A percentile compares a stretch with the other conserved stretches of the same genome.
Evolutionary conservation across 306 rosid species (phyloP).

Genomic region (Psophocarpus tetragonolobus): DNA sequence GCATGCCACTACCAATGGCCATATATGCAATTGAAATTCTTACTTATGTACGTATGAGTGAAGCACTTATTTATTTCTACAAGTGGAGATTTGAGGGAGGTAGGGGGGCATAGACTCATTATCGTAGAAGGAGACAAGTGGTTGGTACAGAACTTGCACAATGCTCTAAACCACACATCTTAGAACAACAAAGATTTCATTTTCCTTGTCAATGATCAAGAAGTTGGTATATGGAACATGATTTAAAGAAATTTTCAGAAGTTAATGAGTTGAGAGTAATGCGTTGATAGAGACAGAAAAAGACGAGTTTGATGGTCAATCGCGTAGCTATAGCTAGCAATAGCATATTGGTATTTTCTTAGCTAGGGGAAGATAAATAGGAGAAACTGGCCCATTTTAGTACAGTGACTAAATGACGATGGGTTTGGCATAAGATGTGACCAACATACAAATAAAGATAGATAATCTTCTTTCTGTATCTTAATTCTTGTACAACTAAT

Average conservation of each 20-base stretch:
- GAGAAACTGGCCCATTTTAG: slow-evolving; percentile 30
- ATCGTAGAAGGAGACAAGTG: not conserved
- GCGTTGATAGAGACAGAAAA: slow-evolving; percentile 10
- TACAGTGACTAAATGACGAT: slow-evolving; percentile 9
- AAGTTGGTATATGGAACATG: slow-evolving; percentile 5
- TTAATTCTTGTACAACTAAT: too few relatives aligned
- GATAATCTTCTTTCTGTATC: too few relatives aligned
- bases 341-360: not conserved
- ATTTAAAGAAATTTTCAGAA: not conserved
- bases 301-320: not conserved
- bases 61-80: not conserved
- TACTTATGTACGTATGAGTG: not conserved
- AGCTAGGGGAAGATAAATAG: not conserved
- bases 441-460: not conserved
- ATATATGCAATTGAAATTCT: slow-evolving; percentile 22
- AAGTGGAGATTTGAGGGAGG: not conserved
- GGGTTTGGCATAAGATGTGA: slow-evolving; percentile 43
- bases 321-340: not conserved
- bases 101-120: not conserved
- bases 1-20: not conserved
- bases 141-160: slow-evolving; percentile 2
- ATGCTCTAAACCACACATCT: not conserved
- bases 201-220: slow-evolving; percentile 13
- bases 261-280: not conserved
- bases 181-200: slow-evolving; percentile 18